These are phyloP conservation scores for Symbiodinium natans DNA, from an alignment of 73 alveolate genomes.

Conservation along the genomic window DNA sequence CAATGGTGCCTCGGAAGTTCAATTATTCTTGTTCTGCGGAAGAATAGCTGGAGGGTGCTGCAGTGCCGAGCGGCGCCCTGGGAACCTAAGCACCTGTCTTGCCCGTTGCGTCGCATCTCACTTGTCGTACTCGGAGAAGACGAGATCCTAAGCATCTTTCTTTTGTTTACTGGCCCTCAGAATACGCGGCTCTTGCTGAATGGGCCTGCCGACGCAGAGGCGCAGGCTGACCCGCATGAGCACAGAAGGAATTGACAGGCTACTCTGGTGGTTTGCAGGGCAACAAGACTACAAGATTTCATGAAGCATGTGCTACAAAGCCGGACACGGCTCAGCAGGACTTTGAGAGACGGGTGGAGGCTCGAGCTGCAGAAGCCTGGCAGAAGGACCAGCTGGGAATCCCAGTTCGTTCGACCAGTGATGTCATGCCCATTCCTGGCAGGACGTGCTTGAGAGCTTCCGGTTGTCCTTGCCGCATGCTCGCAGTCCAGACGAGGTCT, in stretches of 20 bases:
- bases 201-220: neutral
- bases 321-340: neutral
- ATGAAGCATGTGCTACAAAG: too few relatives aligned
- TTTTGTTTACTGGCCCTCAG: neutral
- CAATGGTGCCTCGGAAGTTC: neutral
- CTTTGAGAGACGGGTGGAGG: neutral
- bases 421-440: too few relatives aligned
- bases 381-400: neutral
- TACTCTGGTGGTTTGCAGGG: too few relatives aligned
- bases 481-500: constrained; percentile 7
- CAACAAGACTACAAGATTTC: too few relatives aligned
- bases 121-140: too few relatives aligned
- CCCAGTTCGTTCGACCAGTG: too few relatives aligned
- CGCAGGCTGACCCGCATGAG: neutral
- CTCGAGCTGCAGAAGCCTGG: neutral
- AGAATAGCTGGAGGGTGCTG: too few relatives aligned
- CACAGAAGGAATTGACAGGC: neutral
- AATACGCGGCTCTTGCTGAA: neutral
- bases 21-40: too few relatives aligned
- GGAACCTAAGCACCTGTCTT: too few relatives aligned
- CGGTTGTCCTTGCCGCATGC: neutral
- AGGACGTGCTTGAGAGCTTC: neutral
- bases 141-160: too few relatives aligned
- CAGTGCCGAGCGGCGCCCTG: too few relatives aligned
- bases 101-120: too few relatives aligned